Evolutionary conservation across 2,329 filamentous ascomycete species (phyloP), one percentile per base, ranked within the genome.

Genomic region (Ophiocordyceps camponoti-floridani): DNA sequence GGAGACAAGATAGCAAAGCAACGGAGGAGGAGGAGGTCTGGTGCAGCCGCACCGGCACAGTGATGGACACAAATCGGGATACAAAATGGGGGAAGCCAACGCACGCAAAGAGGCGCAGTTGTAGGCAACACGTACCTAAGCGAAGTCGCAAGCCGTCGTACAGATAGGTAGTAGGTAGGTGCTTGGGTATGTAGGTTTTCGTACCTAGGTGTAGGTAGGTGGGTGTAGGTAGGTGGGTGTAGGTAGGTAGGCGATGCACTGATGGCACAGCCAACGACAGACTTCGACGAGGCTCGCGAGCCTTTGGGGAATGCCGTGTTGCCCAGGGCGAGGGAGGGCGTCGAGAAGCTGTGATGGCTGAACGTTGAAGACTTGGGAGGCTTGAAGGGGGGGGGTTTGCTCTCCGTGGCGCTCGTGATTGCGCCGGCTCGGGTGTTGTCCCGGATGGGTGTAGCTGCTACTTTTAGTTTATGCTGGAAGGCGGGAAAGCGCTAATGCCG

Each of bases 51-150:
- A 27, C 35, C 7, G 37, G 41, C 37, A 42, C 28, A 27, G 28
- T 40, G 42, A 44, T 38, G 40, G 44, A 19, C 30, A 18, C 18
- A 42, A 23, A 23, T 23, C 4, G 28, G 42, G 31, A 46, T n/a
- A 35, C 35, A 16, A 38, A 38, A 38, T 12, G 23, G 23, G 23
- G 23, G 23, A 23, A 23, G 42, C 19, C 33, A 35, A 30, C 33
- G 23, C 30, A 42, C 44, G 16, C 26, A 42, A 30, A 28, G 41
- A 30, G 41, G 41, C 41, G 27, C 23, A 41, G 23, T 23, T 23
- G 26, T 41, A 42, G 41, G 26, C 41, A 26, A 14, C 19, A 45
- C 45, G 30, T 38, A 37, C 31, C 42, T 42, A 41, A 27, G 45
- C 45, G 42, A 43, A 42, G 38, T 16, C 38, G 42, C 45, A 18